A percentile compares a stretch with the other conserved stretches of the same genome.
Conservation (phyloP, 2,329 filamentous ascomycete species). For the Neocatenulostroma microsporum region DNA sequence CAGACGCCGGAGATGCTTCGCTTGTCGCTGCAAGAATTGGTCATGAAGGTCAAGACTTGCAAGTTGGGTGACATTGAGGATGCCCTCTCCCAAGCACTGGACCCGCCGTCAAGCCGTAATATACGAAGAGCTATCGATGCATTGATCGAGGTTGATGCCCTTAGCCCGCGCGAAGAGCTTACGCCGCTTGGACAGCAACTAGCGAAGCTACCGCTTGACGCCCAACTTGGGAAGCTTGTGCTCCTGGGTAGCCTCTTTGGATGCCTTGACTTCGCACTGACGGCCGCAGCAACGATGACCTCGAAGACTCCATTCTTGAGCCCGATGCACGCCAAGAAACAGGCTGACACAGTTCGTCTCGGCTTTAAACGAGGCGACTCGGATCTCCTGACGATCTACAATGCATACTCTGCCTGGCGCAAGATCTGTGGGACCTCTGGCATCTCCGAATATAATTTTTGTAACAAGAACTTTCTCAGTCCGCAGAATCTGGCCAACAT, state of each 20-base stretch:
- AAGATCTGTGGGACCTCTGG: conserved; percentile 64
- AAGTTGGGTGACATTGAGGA: conserved; percentile 90
- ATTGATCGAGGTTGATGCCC: conserved; percentile 81
- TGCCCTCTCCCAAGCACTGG: conserved; percentile 77
- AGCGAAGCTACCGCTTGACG: conserved; percentile 81
- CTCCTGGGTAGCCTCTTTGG: conserved; percentile 79
- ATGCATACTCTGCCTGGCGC: conserved; percentile 87
- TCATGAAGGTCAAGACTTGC: conserved; percentile 95
- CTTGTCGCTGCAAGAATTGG: conserved; percentile 85
- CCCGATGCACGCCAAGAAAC: conserved; percentile 72
- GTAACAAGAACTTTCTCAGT: conserved; percentile 87
- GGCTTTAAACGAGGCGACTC: conserved; percentile 81
- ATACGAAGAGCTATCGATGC: conserved; percentile 89
- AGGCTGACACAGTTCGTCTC: conserved; percentile 71
- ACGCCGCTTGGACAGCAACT: conserved; percentile 81
- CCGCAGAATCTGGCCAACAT: conserved; percentile 85
- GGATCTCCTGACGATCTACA: conserved; percentile 85
- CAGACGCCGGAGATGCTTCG: conserved; percentile 96
- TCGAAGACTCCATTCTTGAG: conserved; percentile 91
- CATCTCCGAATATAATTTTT: conserved; percentile 78
- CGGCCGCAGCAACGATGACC: conserved; percentile 84
- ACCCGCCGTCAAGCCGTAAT: conserved; percentile 85
- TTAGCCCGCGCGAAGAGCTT: conserved; percentile 73
- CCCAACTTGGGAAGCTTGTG: conserved; percentile 89
- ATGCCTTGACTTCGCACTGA: conserved; percentile 85